Evolutionary conservation across 192 early-diverging fungal genomes (phyloP).

Genomic region (Phlyctochytrium arcticum): DNA sequence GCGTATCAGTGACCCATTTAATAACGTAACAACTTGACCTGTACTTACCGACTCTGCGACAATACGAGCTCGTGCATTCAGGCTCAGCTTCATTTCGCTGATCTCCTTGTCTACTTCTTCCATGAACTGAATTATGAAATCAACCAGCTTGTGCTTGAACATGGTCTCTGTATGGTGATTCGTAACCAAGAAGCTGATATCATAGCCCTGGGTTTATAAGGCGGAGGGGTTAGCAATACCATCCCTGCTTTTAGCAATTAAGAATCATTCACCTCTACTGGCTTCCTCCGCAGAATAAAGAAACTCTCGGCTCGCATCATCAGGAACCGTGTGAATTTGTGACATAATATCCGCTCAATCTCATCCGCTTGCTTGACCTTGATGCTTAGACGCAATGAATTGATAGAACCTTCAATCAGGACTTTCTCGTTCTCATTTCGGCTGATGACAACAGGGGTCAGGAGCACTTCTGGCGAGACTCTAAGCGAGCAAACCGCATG

Average conservation of each 20-base stretch:
- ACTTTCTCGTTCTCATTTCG: slow-evolving; percentile 91
- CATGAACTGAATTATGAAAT: slow-evolving; percentile 99
- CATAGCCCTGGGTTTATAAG: slow-evolving; percentile 94
- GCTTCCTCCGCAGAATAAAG: slow-evolving; percentile 85
- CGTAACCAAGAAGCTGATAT: slow-evolving; percentile 95
- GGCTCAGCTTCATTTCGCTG: slow-evolving; percentile 94
- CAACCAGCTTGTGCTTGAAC: slow-evolving; percentile 98
- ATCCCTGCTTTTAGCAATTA: no score
- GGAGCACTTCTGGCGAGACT: slow-evolving; percentile 74
- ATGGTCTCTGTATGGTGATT: slow-evolving; percentile 98
- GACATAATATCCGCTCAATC: slow-evolving; percentile 87
- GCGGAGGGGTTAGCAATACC: no score
- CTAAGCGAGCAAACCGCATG: no score
- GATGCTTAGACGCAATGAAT: slow-evolving; percentile 91
- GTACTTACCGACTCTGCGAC: slow-evolving; percentile 75
- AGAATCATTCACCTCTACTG: slow-evolving; percentile 54
- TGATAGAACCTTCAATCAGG: slow-evolving; percentile 88
- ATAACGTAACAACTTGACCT: background rate
- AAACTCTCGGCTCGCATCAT: slow-evolving; percentile 97
- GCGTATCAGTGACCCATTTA: background rate
- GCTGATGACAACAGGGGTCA: slow-evolving; percentile 82
- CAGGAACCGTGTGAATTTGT: slow-evolving; percentile 97
- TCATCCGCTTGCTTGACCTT: slow-evolving; percentile 98
- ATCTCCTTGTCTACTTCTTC: slow-evolving; percentile 99
- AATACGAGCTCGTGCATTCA: slow-evolving; percentile 87